A percentile compares a stretch with the other conserved stretches of the same genome.
Evolutionary conservation across 495 filamentous ascomycete genomes (phyloP).

Genomic region (Ascodesmis nigricans): DNA sequence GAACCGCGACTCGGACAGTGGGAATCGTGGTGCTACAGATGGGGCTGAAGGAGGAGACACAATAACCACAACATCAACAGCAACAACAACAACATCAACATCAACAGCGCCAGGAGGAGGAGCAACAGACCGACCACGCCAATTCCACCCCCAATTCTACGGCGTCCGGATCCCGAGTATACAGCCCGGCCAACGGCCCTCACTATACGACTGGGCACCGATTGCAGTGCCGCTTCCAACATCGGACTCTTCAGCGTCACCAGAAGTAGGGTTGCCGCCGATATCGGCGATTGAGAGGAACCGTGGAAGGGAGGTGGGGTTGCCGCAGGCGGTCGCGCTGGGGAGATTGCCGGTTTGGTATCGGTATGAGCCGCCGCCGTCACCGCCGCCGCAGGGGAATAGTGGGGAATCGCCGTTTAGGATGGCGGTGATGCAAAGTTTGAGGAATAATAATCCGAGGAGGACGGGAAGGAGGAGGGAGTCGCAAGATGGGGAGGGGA

Average conservation of each 20-base stretch:
- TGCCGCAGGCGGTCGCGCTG: neutral
- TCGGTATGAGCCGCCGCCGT: no score
- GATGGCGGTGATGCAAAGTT: neutral
- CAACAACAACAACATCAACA: no score
- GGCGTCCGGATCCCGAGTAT: conserved; percentile 17
- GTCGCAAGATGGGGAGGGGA: conserved; percentile 1
- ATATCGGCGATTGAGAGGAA: neutral
- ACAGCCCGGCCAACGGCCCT: conserved; percentile 19
- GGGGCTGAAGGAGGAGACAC: no score
- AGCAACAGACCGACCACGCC: no score
- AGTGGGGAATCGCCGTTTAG: neutral
- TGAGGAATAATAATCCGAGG: conserved; percentile 1
- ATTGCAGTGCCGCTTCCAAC: neutral
- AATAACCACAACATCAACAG: no score
- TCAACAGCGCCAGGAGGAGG: no score
- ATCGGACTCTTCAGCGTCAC: no score
- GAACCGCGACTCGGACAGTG: no score
- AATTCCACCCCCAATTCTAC: no score
- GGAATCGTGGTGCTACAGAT: no score
- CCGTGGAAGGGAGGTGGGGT: neutral
- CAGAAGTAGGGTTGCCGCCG: neutral
- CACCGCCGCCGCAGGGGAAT: neutral
- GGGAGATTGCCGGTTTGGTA: neutral
- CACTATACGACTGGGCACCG: conserved; percentile 21
- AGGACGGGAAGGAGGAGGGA: neutral